A percentile compares a stretch with the other conserved stretches of the same genome.
phyloP scores from a whole-genome alignment of 2,329 filamentous ascomycete species.

The Penicillium sp. region DNA sequence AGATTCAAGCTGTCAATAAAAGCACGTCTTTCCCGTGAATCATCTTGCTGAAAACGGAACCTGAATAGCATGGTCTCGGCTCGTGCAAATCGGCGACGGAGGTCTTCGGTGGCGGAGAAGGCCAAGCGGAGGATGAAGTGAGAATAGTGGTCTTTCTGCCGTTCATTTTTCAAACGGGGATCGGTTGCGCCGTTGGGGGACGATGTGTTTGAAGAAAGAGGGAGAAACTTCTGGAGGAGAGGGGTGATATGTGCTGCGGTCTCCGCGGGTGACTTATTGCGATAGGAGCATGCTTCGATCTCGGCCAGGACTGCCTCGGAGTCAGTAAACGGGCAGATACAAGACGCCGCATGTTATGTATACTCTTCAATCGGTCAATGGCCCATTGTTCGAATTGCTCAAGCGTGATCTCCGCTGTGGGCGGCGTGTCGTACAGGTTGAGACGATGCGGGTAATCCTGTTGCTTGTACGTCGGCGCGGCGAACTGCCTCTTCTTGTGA shows the following conservation, averaged over 20 bases:
- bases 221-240: slow-evolving; percentile 81
- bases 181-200: slow-evolving; percentile 50
- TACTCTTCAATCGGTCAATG: slow-evolving; percentile 82
- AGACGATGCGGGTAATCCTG: slow-evolving; percentile 78
- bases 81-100: slow-evolving; percentile 78
- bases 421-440: slow-evolving; percentile 86
- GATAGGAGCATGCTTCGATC: slow-evolving; percentile 89
- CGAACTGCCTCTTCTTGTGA: slow-evolving; percentile 83
- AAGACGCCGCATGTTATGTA: slow-evolving; percentile 11
- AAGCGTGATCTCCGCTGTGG: slow-evolving; percentile 89
- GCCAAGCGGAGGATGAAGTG: slow-evolving; percentile 95
- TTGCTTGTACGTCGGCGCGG: slow-evolving; percentile 70
- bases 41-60: slow-evolving; percentile 74
- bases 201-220: slow-evolving; percentile 72
- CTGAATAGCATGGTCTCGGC: slow-evolving; percentile 89
- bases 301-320: slow-evolving; percentile 38
- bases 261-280: slow-evolving; percentile 81
- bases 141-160: slow-evolving; percentile 94
- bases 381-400: slow-evolving; percentile 99
- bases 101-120: slow-evolving; percentile 86
- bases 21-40: slow-evolving; percentile 64
- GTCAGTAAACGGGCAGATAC: slow-evolving; percentile 4
- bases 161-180: slow-evolving; percentile 62
- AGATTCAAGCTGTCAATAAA: slow-evolving; percentile 77
- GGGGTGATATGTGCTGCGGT: slow-evolving; percentile 80